Percentiles rank a stretch among this genome's conserved stretches.
Conservation (phyloP, 1,284 basidiomycete species). For the Ceratobasidium sp. region DNA sequence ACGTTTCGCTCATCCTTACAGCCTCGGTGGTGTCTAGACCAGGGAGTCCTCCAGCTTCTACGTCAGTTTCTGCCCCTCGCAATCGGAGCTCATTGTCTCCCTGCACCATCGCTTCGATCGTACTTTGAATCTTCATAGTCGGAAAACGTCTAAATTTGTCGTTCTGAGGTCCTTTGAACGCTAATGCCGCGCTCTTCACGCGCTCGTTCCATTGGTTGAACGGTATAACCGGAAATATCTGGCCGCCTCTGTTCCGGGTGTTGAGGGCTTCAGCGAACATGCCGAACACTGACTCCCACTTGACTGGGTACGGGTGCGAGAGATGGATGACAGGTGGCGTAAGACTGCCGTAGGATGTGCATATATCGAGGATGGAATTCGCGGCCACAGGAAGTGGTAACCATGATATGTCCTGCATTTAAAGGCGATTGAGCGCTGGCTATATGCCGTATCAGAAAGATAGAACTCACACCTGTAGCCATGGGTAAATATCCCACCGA, state of each 20-base stretch:
- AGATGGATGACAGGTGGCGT: constrained; percentile 12
- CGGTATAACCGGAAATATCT: not conserved
- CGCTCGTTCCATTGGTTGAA: constrained; percentile 22
- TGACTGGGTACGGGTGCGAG: constrained; percentile 18
- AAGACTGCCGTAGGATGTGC: not conserved
- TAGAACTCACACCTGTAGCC: constrained; percentile 14
- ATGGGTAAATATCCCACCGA: constrained; percentile 7
- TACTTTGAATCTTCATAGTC: not conserved
- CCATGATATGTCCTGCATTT: constrained; percentile 1
- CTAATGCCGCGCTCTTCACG: not conserved
- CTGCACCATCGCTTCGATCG: not conserved
- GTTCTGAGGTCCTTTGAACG: not conserved
- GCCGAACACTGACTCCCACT: constrained; percentile 1
- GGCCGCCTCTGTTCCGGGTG: not conserved
- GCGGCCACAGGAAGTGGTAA: constrained; percentile 10
- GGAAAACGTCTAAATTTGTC: constrained; percentile 14
- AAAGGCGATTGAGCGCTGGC: too few species aligned
- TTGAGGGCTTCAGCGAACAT: not conserved
- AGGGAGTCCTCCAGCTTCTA: not conserved
- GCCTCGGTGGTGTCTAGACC: not conserved
- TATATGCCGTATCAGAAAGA: not conserved
- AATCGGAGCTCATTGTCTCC: not conserved
- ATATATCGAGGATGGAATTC: constrained; percentile 22
- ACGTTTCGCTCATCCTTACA: not conserved
- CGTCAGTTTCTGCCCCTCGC: not conserved